These are phyloP conservation scores for Cymbidium sinense DNA, from an alignment of 106 monocot species.

Conservation along the genomic window DNA sequence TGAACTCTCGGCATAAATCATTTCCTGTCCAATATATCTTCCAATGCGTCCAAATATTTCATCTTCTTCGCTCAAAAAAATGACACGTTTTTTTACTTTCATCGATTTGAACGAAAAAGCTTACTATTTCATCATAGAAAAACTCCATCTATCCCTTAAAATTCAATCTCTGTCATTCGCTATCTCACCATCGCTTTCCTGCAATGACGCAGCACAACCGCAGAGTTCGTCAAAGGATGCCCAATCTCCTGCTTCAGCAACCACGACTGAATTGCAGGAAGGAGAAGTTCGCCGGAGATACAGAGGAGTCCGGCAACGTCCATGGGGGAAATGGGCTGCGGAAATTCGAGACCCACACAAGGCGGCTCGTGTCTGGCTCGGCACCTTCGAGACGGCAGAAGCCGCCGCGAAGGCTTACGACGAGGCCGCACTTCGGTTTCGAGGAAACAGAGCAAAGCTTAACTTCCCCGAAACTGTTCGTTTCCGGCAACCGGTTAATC, in stretches of 20 bases:
- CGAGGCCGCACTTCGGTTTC: conserved; percentile 51
- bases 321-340: conserved; percentile 78
- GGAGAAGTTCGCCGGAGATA: conserved; percentile 23
- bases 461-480: conserved; percentile 40
- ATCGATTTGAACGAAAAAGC: background rate
- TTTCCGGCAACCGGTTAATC: background rate
- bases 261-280: conserved; percentile 3
- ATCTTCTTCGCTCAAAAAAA: background rate
- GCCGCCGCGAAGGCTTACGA: conserved; percentile 65
- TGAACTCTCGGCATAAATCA: background rate
- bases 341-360: conserved; percentile 61
- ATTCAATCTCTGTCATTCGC: too few relatives aligned
- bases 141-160: background rate
- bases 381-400: conserved; percentile 62
- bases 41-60: background rate
- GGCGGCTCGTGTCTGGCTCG: conserved; percentile 68
- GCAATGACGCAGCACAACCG: background rate
- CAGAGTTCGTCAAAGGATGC: background rate
- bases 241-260: background rate
- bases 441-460: conserved; percentile 52
- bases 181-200: too few relatives aligned
- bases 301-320: conserved; percentile 59
- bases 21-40: background rate
- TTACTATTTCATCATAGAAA: background rate
- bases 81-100: background rate